Base-by-base conservation (phyloP, 371 early-diverging fungal genomes). In the Syncephalastrum racemosum region DNA sequence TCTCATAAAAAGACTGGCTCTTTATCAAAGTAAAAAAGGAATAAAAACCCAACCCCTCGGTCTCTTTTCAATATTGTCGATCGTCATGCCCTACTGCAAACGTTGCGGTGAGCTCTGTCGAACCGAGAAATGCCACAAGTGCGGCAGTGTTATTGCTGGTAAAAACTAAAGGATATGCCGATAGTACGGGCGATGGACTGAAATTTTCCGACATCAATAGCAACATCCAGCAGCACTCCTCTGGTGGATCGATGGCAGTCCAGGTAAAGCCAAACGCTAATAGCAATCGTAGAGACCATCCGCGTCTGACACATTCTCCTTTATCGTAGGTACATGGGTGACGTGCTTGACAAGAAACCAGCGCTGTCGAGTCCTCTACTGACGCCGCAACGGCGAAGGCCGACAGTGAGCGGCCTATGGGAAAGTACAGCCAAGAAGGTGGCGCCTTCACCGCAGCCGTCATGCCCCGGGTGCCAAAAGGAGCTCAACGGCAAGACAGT, bases 41-140 rank as follows among this genome's bases (percentile, higher is more conserved):
- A 19, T 15, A 45, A 22, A 15, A 45, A 45, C 16, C 46, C 22
- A 45, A 15, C 46, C 36, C 36, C 36, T 31, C 36, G 36, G 36
- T 31, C 36, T 31, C 10, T 31, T 31, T 31, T 12, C 36, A 31
- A 31, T 31, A 31, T 12, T 31, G 36, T 31, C 36, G 36, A 31
- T 31, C 6, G 2, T 5, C 45, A 75, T 75, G 76, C 57, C 68
- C 24, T 71, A 60, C 52, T 75, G 76, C 63, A 41, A 42, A 44
- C 58, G 64, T 12, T 75, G 76, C 49, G 76, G 76, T n/a, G 72
- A 75, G 58, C 41, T 72, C 14, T 57, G 60, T 46, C 46, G 56
- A 23, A 50, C 57, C 45, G 60, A 67, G 20, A 64, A 58, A 53
- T 75, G 75, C 41, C 56, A 22, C 4, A 65, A 63, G 52, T 75